Conservation (phyloP, 2,329 filamentous ascomycete species). For the Fusarium paranaense region DNA sequence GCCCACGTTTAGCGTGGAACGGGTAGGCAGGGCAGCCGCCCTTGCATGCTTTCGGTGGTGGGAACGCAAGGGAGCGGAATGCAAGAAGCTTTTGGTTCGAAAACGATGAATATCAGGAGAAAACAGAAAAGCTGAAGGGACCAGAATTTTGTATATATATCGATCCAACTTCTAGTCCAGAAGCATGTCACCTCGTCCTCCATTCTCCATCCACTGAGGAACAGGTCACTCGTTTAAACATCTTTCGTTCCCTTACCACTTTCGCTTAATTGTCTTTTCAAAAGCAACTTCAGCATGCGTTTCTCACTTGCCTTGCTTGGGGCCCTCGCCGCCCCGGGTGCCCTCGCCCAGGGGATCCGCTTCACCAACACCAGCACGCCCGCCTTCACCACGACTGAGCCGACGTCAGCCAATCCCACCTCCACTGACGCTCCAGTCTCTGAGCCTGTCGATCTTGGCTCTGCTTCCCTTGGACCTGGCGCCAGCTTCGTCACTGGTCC, state of each 20-base stretch:
- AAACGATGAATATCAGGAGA: not conserved
- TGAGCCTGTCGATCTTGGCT: not conserved
- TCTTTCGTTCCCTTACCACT: slow-evolving; percentile 9
- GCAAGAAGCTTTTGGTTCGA: slow-evolving; percentile 2
- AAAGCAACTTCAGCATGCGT: slow-evolving; percentile 25
- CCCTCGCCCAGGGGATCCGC: slow-evolving; percentile 14
- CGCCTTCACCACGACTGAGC: not conserved
- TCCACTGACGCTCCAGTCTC: fast-evolving
- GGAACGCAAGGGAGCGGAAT: slow-evolving; percentile 16
- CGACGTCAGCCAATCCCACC: not conserved
- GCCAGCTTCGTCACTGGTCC: not conserved
- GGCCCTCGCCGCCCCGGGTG: slow-evolving; percentile 24
- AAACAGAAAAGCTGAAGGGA: not conserved
- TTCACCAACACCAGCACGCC: slow-evolving; percentile 31
- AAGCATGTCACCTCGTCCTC: slow-evolving; percentile 31
- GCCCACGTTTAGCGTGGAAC: not conserved
- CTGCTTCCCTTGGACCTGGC: not conserved
- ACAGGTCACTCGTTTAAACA: slow-evolving; percentile 35
- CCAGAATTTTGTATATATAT: slow-evolving; percentile 24
- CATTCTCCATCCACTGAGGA: slow-evolving; percentile 29
- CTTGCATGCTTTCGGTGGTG: slow-evolving; percentile 32
- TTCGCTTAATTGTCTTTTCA: slow-evolving; percentile 4
- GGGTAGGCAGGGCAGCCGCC: slow-evolving; percentile 8
- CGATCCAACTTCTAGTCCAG: slow-evolving; percentile 3
- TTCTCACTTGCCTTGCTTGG: slow-evolving; percentile 18